Evolutionary conservation across 768 basidiomycete species (phyloP).

Genomic region (Trametes elegans): DNA sequence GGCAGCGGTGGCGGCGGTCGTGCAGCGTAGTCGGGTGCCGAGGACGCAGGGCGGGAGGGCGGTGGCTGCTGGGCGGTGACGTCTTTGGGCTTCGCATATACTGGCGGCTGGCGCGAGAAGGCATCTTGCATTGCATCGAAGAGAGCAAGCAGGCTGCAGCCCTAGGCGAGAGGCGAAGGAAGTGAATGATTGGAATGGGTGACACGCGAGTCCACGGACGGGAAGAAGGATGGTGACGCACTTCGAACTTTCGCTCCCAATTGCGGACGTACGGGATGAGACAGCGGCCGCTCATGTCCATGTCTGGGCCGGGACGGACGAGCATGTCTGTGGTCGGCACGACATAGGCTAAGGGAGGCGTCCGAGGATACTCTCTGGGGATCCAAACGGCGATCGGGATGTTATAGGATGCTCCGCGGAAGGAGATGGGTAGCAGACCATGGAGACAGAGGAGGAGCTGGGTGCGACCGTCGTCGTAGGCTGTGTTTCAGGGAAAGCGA

Average conservation of each 20-base stretch:
- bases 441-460: slow-evolving; percentile 89
- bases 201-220: slow-evolving; percentile 1
- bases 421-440: slow-evolving; percentile 87
- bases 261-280: slow-evolving; percentile 64
- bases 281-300: slow-evolving; percentile 82
- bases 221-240: slow-evolving; percentile 36
- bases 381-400: slow-evolving; percentile 93
- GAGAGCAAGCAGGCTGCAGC: slow-evolving; percentile 71
- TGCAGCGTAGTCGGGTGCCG: slow-evolving; percentile 24
- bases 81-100: slow-evolving; percentile 77
- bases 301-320: slow-evolving; percentile 67
- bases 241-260: slow-evolving; percentile 87
- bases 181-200: slow-evolving; percentile 15
- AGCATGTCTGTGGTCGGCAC: slow-evolving; percentile 91
- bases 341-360: slow-evolving; percentile 86
- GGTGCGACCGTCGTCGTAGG: slow-evolving; percentile 92
- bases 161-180: slow-evolving; percentile 42
- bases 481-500: slow-evolving; percentile 38
- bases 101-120: slow-evolving; percentile 85
- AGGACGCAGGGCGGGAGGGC: slow-evolving; percentile 15
- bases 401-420: slow-evolving; percentile 77
- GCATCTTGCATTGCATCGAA: slow-evolving; percentile 75
- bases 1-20: slow-evolving; percentile 30
- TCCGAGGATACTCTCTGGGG: slow-evolving; percentile 76
- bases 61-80: slow-evolving; percentile 11